These are phyloP conservation scores for Xylaria sp. DNA, from an alignment of 2,329 filamentous ascomycete species.

Conservation along the genomic window DNA sequence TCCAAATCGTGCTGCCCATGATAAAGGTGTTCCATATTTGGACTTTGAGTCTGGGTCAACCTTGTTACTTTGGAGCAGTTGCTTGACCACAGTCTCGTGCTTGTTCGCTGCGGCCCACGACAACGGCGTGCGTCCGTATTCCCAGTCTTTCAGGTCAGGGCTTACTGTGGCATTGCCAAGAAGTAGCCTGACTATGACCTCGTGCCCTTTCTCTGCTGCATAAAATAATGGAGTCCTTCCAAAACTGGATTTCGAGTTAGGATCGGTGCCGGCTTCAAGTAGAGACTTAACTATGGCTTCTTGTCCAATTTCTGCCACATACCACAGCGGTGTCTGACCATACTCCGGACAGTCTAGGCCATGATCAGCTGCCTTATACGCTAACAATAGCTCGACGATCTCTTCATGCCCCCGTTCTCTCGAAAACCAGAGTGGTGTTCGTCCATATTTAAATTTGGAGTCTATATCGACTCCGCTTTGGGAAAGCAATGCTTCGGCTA, in stretches of 20 bases:
- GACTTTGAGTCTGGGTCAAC: constrained; percentile 18
- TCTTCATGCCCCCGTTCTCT: constrained; percentile 14
- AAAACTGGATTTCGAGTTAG: constrained; percentile 3
- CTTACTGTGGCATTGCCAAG: not conserved
- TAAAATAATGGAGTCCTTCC: constrained; percentile 16
- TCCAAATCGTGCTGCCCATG: constrained; percentile 7
- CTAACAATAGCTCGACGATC: constrained; percentile 5
- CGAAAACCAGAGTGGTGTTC: constrained; percentile 22
- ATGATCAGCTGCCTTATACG: constrained; percentile 7
- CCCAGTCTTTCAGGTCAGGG: constrained; percentile 3
- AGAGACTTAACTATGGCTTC: constrained; percentile 11
- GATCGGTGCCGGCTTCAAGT: constrained; percentile 5
- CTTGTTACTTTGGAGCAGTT: not conserved
- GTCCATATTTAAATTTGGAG: constrained; percentile 17
- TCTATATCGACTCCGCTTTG: constrained; percentile 4
- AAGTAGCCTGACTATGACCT: constrained; percentile 17
- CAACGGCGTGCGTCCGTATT: constrained; percentile 10
- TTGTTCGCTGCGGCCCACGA: constrained; percentile 13
- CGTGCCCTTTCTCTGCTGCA: constrained; percentile 20
- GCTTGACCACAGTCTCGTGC: constrained; percentile 7
- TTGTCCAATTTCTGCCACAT: constrained; percentile 16
- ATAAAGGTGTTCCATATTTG: constrained; percentile 23
- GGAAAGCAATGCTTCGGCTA: constrained; percentile 7
- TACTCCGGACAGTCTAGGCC: not conserved
- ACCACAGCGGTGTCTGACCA: constrained; percentile 16